A percentile compares a stretch with the other conserved stretches of the same genome.
Conservation (phyloP, 106 monocot species). For the Iris macrosiphon region DNA sequence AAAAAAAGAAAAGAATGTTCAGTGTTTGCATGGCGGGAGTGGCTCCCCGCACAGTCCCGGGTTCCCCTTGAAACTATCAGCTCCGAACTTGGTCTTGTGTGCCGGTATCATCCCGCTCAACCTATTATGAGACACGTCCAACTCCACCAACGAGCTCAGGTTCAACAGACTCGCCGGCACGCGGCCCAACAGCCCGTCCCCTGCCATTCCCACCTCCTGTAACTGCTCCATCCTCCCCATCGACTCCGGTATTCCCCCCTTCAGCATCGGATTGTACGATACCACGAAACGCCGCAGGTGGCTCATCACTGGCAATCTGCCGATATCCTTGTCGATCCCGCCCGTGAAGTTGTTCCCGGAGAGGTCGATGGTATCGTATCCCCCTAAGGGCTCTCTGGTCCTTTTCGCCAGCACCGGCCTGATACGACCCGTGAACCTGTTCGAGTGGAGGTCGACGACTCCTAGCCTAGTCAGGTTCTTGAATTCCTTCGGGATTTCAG, state of each 20-base stretch:
- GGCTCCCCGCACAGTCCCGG: slow-evolving; percentile 7
- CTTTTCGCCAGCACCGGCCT: slow-evolving; percentile 25
- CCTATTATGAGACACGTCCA: not conserved
- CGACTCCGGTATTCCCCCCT: not conserved
- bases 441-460: slow-evolving; percentile 28
- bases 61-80: not conserved
- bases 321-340: slow-evolving; percentile 1
- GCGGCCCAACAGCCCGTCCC: slow-evolving; percentile 1
- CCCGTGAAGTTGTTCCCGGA: slow-evolving; percentile 14
- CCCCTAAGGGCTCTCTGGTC: slow-evolving; percentile 16
- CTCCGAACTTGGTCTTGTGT: not conserved
- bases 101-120: slow-evolving; percentile 1
- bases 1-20: no score
- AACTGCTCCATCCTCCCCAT: not conserved
- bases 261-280: slow-evolving; percentile 2
- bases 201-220: not conserved
- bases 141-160: not conserved
- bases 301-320: not conserved
- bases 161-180: not conserved
- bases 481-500: slow-evolving; percentile 27
- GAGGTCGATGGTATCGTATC: slow-evolving; percentile 29
- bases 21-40: slow-evolving; percentile 1
- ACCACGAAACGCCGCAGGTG: not conserved
- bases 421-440: slow-evolving; percentile 22
- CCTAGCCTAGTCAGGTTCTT: slow-evolving; percentile 21